These are phyloP conservation scores for Eremomyces bilateralis DNA, from an alignment of 495 filamentous ascomycete genomes.

Conservation along the genomic window DNA sequence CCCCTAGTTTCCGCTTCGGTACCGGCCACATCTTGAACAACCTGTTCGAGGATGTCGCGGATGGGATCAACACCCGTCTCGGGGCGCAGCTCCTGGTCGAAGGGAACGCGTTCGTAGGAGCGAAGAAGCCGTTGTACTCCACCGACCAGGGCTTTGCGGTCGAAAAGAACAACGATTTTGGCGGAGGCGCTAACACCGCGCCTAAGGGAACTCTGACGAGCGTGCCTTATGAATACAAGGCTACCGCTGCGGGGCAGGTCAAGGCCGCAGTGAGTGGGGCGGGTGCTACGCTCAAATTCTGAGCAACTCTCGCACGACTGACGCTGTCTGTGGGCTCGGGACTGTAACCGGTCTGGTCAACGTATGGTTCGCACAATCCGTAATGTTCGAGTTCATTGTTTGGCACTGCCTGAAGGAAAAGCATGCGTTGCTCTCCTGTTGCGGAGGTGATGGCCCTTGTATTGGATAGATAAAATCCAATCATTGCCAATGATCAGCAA, in stretches of 20 bases:
- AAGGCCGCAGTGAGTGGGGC: constrained; percentile 26
- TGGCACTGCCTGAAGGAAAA: no score
- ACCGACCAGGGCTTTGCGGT: constrained; percentile 33
- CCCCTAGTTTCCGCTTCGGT: constrained; percentile 39
- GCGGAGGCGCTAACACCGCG: constrained; percentile 24
- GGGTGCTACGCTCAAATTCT: constrained; percentile 34
- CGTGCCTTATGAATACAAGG: constrained; percentile 29
- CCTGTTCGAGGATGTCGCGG: constrained; percentile 23
- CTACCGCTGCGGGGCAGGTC: constrained; percentile 24
- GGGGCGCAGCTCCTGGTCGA: constrained; percentile 43
- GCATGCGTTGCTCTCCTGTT: no score
- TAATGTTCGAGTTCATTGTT: no score
- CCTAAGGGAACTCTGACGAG: constrained; percentile 24
- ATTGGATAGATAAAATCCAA: no score
- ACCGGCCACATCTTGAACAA: constrained; percentile 34
- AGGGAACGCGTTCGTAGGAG: constrained; percentile 32
- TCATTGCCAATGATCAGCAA: no score
- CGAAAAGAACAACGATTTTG: constrained; percentile 28
- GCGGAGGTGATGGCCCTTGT: no score
- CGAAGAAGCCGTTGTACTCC: constrained; percentile 28
- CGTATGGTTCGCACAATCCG: no score
- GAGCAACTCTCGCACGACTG: no score
- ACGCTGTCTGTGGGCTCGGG: no score
- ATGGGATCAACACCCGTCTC: constrained; percentile 42
- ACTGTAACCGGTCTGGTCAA: no score